These are phyloP conservation scores for Annulohypoxylon bovei DNA, from an alignment of 495 filamentous ascomycete species.

Conservation along the genomic window DNA sequence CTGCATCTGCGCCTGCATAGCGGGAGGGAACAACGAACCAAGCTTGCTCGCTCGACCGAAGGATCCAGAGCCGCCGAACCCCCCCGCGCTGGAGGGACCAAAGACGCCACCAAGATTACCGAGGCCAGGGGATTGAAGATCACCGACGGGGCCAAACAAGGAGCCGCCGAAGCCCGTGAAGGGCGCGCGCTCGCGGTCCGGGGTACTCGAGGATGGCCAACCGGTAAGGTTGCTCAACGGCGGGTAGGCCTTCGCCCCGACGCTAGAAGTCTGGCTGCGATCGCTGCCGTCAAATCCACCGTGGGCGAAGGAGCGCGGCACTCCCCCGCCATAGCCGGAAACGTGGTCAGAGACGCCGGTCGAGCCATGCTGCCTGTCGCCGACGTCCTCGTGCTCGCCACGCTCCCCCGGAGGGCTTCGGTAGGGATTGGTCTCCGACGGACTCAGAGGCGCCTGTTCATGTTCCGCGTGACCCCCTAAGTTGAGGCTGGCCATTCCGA, in stretches of 20 bases:
- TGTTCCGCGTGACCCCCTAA: slow-evolving; percentile 62
- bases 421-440: slow-evolving; percentile 97
- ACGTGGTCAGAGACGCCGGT: slow-evolving; percentile 52
- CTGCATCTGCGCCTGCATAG: slow-evolving; percentile 90
- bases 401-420: slow-evolving; percentile 90
- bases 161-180: slow-evolving; percentile 76
- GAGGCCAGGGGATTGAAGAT: slow-evolving; percentile 79
- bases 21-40: slow-evolving; percentile 83
- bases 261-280: slow-evolving; percentile 89
- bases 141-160: slow-evolving; percentile 74
- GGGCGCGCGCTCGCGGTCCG: slow-evolving; percentile 76
- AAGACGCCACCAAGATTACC: slow-evolving; percentile 65
- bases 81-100: slow-evolving; percentile 52
- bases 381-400: slow-evolving; percentile 72
- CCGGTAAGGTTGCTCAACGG: slow-evolving; percentile 71
- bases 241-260: slow-evolving; percentile 76
- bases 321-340: slow-evolving; percentile 54
- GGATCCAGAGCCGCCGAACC: slow-evolving; percentile 65
- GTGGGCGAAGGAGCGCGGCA: slow-evolving; percentile 59
- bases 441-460: slow-evolving; percentile 73
- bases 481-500: slow-evolving; percentile 85
- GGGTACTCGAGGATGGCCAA: slow-evolving; percentile 79
- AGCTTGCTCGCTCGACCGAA: slow-evolving; percentile 82
- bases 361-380: slow-evolving; percentile 54
- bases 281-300: slow-evolving; percentile 76